Percentiles rank a stretch among this genome's conserved stretches.
These are phyloP conservation scores for Nakaseomyces kungkrabaensis DNA, from an alignment of 1,139 yeast species.

Conservation along the genomic window DNA sequence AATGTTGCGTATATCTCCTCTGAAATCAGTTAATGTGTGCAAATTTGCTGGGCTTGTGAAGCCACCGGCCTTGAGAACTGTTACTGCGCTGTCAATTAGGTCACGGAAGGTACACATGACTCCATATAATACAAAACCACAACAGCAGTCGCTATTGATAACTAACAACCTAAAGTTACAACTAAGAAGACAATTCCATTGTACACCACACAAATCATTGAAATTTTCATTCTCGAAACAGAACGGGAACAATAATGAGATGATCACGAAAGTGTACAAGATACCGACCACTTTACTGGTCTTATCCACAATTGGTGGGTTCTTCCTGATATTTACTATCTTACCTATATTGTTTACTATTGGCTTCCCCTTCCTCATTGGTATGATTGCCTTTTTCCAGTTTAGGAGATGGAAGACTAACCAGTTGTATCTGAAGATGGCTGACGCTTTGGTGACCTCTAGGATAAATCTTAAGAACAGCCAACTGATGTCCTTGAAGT, in stretches of 20 bases:
- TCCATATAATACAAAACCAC: neutral
- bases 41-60: constrained; percentile 5
- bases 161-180: neutral
- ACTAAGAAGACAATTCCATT: constrained; percentile 2
- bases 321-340: neutral
- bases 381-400: constrained; percentile 2
- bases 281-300: constrained; percentile 2
- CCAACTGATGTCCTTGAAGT: constrained; percentile 1
- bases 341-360: constrained; percentile 2
- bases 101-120: neutral
- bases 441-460: neutral
- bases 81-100: constrained; percentile 1
- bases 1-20: neutral
- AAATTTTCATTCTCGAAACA: constrained; percentile 1
- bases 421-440: constrained; percentile 2
- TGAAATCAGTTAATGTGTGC: neutral
- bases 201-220: neutral
- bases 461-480: neutral
- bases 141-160: neutral
- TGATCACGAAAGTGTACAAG: neutral
- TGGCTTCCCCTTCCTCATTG: constrained; percentile 3
- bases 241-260: neutral
- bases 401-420: constrained; percentile 5
- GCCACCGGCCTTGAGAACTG: constrained; percentile 7
- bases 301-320: constrained; percentile 1